These are phyloP conservation scores for Pichia sp. DNA, from an alignment of 1,139 yeast species.

Conservation along the genomic window DNA sequence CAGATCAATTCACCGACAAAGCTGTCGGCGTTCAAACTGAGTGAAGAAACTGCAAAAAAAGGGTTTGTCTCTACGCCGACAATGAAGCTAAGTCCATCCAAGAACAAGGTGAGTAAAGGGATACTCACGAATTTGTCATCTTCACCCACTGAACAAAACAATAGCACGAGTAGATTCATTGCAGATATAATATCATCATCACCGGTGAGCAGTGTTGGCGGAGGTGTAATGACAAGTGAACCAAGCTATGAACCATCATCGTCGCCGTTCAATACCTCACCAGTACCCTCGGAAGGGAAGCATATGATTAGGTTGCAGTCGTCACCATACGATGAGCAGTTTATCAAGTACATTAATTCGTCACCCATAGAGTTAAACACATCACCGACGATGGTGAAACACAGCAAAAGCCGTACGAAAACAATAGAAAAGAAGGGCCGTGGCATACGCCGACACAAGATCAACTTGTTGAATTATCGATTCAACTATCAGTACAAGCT, in stretches of 20 bases:
- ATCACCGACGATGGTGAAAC: neutral
- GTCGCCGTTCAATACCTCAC: slow-evolving; percentile 15
- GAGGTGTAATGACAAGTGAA: slow-evolving; percentile 9
- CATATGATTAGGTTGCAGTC: slow-evolving; percentile 1
- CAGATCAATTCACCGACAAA: slow-evolving; percentile 14
- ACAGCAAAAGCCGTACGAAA: neutral
- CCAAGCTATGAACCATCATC: slow-evolving; percentile 7
- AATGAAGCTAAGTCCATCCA: slow-evolving; percentile 30
- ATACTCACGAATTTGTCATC: too few relatives aligned
- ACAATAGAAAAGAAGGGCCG: neutral
- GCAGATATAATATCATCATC: slow-evolving; percentile 9
- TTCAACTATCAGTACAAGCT: slow-evolving; percentile 8
- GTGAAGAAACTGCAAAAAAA: slow-evolving; percentile 21
- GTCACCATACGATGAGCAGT: slow-evolving; percentile 8
- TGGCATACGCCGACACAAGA: too few relatives aligned
- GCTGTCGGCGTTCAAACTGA: slow-evolving; percentile 5
- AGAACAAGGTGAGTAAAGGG: too few relatives aligned
- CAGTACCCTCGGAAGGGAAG: slow-evolving; percentile 5
- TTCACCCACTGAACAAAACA: neutral
- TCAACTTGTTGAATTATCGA: neutral
- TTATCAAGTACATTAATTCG: slow-evolving; percentile 12
- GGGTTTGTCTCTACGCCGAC: slow-evolving; percentile 31
- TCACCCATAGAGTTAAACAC: slow-evolving; percentile 9
- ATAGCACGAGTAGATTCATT: neutral
- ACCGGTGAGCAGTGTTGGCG: slow-evolving; percentile 11